Conservation (phyloP, 257 asterid species). For the Catharanthus roseus region DNA sequence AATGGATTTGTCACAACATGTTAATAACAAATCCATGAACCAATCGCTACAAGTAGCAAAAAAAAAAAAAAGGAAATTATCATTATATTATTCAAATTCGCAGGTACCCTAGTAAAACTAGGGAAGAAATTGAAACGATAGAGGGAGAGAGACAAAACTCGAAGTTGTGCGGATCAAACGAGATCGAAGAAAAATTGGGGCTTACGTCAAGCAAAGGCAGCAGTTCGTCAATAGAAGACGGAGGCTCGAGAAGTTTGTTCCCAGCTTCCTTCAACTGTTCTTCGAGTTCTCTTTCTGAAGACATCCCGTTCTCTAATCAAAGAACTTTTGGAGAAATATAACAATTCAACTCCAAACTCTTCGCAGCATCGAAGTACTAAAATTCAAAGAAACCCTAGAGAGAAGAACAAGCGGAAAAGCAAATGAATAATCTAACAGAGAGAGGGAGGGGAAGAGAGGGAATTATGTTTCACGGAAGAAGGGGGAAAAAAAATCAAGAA, state of each 20-base stretch:
- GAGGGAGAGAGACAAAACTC: background rate
- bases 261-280: conserved; percentile 63
- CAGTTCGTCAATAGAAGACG: conserved; percentile 55
- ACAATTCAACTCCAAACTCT: background rate
- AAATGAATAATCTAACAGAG: too few species aligned
- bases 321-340: background rate
- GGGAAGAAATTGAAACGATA: background rate
- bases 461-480: too few species aligned
- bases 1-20: background rate
- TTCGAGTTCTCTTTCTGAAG: conserved; percentile 38
- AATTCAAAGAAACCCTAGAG: background rate
- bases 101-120: background rate
- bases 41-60: background rate
- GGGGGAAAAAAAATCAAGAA: too few species aligned
- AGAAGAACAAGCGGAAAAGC: background rate
- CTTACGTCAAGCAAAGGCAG: conserved; percentile 80
- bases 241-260: conserved; percentile 56
- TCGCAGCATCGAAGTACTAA: background rate
- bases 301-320: conserved; percentile 14
- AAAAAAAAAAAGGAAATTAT: background rate
- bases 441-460: background rate
- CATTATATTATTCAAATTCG: background rate
- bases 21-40: background rate
- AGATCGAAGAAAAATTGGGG: conserved; percentile 7
- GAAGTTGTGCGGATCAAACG: background rate